Conservation (phyloP, 1,284 basidiomycete species). For the Naganishia liquefaciens region DNA sequence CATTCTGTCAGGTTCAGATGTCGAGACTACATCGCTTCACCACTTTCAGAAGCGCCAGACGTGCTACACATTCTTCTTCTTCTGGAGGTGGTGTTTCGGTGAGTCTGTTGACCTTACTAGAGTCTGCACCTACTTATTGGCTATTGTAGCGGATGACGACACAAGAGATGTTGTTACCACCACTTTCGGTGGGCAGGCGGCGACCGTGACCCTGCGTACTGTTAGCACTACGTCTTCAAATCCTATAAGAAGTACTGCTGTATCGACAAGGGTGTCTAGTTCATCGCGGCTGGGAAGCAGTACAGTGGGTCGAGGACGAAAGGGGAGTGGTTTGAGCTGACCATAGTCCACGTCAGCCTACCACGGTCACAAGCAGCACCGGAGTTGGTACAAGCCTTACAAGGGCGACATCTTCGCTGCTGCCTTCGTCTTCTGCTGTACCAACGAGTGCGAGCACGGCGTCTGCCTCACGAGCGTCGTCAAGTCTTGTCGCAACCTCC, state of each 20-base stretch:
- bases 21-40: conserved; percentile 2
- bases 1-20: background rate
- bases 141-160: conserved; percentile 10
- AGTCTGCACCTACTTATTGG: background rate
- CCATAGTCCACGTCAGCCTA: background rate
- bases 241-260: background rate
- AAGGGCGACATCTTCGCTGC: background rate
- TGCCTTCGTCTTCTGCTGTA: background rate
- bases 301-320: background rate
- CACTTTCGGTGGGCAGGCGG: conserved; percentile 15
- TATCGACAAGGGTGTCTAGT: background rate
- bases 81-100: conserved; percentile 25
- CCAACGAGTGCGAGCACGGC: background rate
- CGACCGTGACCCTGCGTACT: conserved; percentile 6
- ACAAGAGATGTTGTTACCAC: conserved; percentile 8
- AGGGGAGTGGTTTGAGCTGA: background rate
- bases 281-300: background rate
- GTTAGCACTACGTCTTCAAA: background rate
- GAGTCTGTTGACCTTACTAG: background rate
- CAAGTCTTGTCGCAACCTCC: background rate
- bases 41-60: conserved; percentile 20
- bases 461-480: background rate
- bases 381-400: background rate
- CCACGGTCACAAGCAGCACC: background rate
- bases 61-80: conserved; percentile 20